Percentiles rank a stretch among this genome's conserved stretches.
Conservation (phyloP, 345 rosid genomes). For the Microcos paniculata region DNA sequence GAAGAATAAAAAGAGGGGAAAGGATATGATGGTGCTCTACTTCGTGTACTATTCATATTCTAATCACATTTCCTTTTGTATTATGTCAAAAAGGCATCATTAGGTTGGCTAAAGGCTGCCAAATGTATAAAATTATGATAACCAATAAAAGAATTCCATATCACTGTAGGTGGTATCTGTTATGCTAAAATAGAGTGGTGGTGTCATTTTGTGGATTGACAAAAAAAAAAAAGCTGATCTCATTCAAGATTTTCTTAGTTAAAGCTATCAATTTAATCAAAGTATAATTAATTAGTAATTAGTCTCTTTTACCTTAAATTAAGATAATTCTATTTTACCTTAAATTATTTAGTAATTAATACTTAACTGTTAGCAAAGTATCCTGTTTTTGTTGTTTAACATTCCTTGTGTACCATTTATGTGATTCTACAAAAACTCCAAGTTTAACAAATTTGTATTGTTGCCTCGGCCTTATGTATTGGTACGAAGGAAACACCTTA, state of each 20-base stretch:
- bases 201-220: not conserved
- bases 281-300: too few species aligned
- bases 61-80: not conserved
- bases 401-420: not conserved
- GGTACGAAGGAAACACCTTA: not conserved
- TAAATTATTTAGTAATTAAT: too few species aligned
- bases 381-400: not conserved
- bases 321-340: too few species aligned
- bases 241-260: not conserved
- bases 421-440: not conserved
- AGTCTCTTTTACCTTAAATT: too few species aligned
- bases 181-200: not conserved
- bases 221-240: too few species aligned
- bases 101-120: not conserved
- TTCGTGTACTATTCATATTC: too few species aligned
- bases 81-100: not conserved
- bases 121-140: not conserved
- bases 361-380: not conserved
- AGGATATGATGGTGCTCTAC: too few species aligned
- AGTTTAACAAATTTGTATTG: not conserved
- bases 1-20: too few species aligned
- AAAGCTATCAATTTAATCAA: not conserved
- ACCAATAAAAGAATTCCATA: not conserved
- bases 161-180: not conserved
- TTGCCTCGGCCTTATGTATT: not conserved